phyloP scores from a whole-genome alignment of 2,329 filamentous ascomycete genomes.

The Colletotrichum tofieldiae region DNA sequence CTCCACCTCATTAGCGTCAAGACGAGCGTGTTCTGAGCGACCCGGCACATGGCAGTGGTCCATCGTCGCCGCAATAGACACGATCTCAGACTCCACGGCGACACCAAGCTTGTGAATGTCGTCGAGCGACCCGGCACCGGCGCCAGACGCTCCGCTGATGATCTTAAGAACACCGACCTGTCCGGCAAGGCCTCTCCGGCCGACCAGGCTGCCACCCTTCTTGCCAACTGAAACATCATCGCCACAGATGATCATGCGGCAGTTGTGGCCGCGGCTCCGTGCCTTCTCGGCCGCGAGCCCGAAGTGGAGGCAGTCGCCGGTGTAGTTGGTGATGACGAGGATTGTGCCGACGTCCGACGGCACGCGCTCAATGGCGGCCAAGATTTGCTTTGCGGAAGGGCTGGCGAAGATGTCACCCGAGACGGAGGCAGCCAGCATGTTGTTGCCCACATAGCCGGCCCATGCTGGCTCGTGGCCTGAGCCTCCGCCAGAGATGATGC shows the following conservation, averaged over 20 bases:
- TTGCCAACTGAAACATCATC: conserved; percentile 77
- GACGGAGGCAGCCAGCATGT: conserved; percentile 74
- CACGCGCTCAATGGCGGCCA: conserved; percentile 70
- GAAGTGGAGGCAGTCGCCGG: conserved; percentile 75
- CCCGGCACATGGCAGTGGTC: conserved; percentile 75
- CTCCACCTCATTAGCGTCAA: conserved; percentile 69
- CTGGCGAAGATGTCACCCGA: conserved; percentile 76
- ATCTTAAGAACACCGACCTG: conserved; percentile 74
- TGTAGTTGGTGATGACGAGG: conserved; percentile 77
- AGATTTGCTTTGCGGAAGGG: conserved; percentile 75
- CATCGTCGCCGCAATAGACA: conserved; percentile 71
- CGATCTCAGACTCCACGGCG: conserved; percentile 66
- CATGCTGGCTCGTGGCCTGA: conserved; percentile 75
- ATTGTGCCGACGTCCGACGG: conserved; percentile 71
- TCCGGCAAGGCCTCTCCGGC: conserved; percentile 73
- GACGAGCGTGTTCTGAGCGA: conserved; percentile 62
- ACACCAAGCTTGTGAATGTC: conserved; percentile 66
- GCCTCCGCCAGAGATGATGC: conserved; percentile 69
- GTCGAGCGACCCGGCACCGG: conserved; percentile 62
- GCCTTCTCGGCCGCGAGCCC: conserved; percentile 73
- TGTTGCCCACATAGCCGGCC: conserved; percentile 74
- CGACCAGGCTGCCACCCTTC: conserved; percentile 68
- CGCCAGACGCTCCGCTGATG: conserved; percentile 66
- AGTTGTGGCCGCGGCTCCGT: conserved; percentile 67
- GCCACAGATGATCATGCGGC: conserved; percentile 73